Evolutionary conservation across 2,329 filamentous ascomycete genomes (phyloP).

Genomic region (Arthrobotrys iridis): DNA sequence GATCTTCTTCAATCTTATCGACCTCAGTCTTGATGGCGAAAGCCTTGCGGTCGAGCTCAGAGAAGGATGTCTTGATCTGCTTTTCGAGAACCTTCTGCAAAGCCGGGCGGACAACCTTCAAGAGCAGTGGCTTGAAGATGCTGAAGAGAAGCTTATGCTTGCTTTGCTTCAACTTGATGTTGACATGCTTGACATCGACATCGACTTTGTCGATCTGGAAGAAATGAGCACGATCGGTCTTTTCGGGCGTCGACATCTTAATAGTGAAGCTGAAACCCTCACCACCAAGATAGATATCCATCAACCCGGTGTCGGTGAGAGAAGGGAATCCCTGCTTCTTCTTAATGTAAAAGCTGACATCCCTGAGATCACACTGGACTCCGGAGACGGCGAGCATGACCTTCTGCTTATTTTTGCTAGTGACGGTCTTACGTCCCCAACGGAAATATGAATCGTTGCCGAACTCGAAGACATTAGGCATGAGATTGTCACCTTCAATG

Average conservation of each 20-base stretch:
- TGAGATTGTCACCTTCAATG: slow-evolving; percentile 94
- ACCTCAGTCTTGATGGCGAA: slow-evolving; percentile 86
- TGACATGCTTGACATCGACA: slow-evolving; percentile 81
- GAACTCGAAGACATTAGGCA: slow-evolving; percentile 89
- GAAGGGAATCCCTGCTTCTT: slow-evolving; percentile 92
- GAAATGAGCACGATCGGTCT: slow-evolving; percentile 79
- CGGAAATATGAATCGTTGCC: slow-evolving; percentile 93
- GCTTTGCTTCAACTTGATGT: slow-evolving; percentile 91
- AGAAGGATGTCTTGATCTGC: slow-evolving; percentile 83
- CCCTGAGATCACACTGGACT: slow-evolving; percentile 86
- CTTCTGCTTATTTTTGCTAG: slow-evolving; percentile 83
- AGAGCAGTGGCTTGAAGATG: slow-evolving; percentile 84
- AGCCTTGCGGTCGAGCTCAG: slow-evolving; percentile 71
- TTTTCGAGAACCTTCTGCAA: slow-evolving; percentile 90
- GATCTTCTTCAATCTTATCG: slow-evolving; percentile 74
- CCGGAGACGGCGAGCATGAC: slow-evolving; percentile 87
- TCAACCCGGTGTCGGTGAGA: slow-evolving; percentile 85
- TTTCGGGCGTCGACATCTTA: slow-evolving; percentile 82
- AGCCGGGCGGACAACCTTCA: slow-evolving; percentile 83
- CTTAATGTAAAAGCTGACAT: slow-evolving; percentile 94
- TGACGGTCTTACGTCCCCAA: slow-evolving; percentile 88
- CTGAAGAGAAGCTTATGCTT: slow-evolving; percentile 91
- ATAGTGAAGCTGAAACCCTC: slow-evolving; percentile 92
- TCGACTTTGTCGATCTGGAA: slow-evolving; percentile 93
- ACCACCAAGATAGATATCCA: slow-evolving; percentile 87